Conservation (phyloP, 176 grass and related monocot species). For the Raddia distichophylla region DNA sequence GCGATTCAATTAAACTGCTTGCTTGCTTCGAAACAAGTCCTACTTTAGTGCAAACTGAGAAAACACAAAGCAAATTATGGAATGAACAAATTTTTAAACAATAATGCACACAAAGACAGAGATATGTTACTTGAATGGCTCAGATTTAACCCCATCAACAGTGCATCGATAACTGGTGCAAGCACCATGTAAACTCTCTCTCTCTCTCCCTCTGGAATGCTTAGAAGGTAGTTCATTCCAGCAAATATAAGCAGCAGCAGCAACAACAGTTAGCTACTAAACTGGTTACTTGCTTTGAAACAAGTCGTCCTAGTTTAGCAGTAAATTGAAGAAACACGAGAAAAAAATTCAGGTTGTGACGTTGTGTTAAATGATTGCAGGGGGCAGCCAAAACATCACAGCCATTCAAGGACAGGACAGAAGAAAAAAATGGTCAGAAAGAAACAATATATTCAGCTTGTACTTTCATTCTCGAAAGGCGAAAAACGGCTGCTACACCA, state of each 20-base stretch:
- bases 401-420: not conserved
- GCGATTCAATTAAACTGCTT: too few species aligned
- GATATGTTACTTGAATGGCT: constrained; percentile 1
- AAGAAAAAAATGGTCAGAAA: not conserved
- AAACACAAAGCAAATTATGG: not conserved
- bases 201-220: not conserved
- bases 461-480: not conserved
- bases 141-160: constrained; percentile 8
- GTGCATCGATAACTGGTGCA: not conserved
- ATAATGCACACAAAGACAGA: not conserved
- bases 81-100: not conserved
- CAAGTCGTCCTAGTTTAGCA: constrained; percentile 31
- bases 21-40: too few species aligned
- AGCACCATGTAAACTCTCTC: not conserved
- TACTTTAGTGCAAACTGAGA: too few species aligned
- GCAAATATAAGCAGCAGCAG: not conserved
- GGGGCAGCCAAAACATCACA: constrained; percentile 27
- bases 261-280: not conserved
- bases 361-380: not conserved
- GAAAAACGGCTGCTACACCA: not conserved
- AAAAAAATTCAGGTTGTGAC: not conserved
- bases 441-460: not conserved
- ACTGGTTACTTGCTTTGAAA: not conserved
- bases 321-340: constrained; percentile 1
- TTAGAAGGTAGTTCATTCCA: not conserved